A percentile compares a stretch with the other conserved stretches of the same genome.
Conservation (phyloP, 305 asterid genomes). For the Fraxinus sp. region DNA sequence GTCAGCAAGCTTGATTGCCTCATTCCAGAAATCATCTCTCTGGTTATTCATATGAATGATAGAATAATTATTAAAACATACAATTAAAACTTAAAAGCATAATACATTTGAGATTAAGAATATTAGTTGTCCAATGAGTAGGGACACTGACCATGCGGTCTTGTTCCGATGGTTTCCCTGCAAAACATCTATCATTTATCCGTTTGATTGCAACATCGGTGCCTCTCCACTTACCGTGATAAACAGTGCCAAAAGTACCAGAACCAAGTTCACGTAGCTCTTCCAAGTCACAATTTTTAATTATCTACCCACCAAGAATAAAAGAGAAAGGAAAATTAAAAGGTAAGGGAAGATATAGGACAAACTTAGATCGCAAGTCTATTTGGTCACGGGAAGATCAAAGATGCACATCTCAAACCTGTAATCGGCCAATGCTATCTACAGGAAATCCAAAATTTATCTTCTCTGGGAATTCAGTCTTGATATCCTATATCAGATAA, state of each 20-base stretch:
- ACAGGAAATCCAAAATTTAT: constrained; percentile 66
- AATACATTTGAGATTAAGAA: neutral
- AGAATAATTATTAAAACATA: neutral
- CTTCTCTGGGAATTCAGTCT: constrained; percentile 54
- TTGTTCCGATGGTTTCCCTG: constrained; percentile 88
- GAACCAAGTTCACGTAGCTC: constrained; percentile 93
- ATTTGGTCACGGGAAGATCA: constrained; percentile 4
- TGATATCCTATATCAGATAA: constrained; percentile 55
- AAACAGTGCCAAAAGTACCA: constrained; percentile 97
- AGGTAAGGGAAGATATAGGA: neutral
- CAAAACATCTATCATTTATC: constrained; percentile 83
- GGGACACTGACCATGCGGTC: constrained; percentile 78
- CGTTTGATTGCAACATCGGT: constrained; percentile 95
- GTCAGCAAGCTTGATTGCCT: constrained; percentile 89
- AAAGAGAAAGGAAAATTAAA: neutral
- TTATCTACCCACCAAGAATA: constrained; percentile 48
- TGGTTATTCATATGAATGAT: constrained; percentile 29
- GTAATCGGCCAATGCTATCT: constrained; percentile 70
- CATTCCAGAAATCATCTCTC: constrained; percentile 98
- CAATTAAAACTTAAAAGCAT: neutral
- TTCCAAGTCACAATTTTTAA: constrained; percentile 81
- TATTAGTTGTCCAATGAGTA: constrained; percentile 14
- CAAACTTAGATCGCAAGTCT: neutral
- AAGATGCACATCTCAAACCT: constrained; percentile 45
- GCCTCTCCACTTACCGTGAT: constrained; percentile 99